phyloP scores from a whole-genome alignment of 1,284 basidiomycete species.

The Earliella scabrosa region DNA sequence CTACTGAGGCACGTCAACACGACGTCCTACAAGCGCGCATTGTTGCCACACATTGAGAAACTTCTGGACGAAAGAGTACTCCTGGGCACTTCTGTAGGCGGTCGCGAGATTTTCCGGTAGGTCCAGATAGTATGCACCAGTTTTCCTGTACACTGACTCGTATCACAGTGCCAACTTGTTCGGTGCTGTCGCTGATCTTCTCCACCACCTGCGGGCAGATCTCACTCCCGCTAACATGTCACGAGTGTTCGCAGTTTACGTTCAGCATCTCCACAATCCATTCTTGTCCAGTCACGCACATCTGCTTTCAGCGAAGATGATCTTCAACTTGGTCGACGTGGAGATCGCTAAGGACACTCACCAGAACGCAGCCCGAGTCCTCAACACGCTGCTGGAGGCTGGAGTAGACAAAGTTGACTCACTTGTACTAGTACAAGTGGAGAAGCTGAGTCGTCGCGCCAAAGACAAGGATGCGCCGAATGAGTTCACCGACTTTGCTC shows the following conservation, averaged over 20 bases:
- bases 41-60: slow-evolving; percentile 88
- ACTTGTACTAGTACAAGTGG: slow-evolving; percentile 71
- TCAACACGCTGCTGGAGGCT: slow-evolving; percentile 82
- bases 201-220: slow-evolving; percentile 90
- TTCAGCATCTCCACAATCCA: slow-evolving; percentile 90
- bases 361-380: slow-evolving; percentile 67
- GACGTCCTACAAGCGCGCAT: slow-evolving; percentile 80
- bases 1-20: slow-evolving; percentile 92
- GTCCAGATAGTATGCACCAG: slow-evolving; percentile 18
- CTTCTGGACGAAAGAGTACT: slow-evolving; percentile 93
- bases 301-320: slow-evolving; percentile 92
- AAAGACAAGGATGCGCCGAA: slow-evolving; percentile 52
- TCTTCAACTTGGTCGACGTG: slow-evolving; percentile 89
- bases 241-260: slow-evolving; percentile 85
- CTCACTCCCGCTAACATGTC: slow-evolving; percentile 82
- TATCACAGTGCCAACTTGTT: slow-evolving; percentile 76
- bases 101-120: slow-evolving; percentile 83
- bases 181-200: slow-evolving; percentile 90
- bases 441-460: slow-evolving; percentile 54
- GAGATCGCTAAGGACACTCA: slow-evolving; percentile 78
- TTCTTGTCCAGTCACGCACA: slow-evolving; percentile 85
- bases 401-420: slow-evolving; percentile 89
- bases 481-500: slow-evolving; percentile 48
- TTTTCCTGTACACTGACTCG: background rate
- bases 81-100: slow-evolving; percentile 81